A percentile compares a stretch with the other conserved stretches of the same genome.
These are phyloP conservation scores for Pseudovirgaria hyperparasitica DNA, from an alignment of 2,329 filamentous ascomycete genomes.

Conservation along the genomic window DNA sequence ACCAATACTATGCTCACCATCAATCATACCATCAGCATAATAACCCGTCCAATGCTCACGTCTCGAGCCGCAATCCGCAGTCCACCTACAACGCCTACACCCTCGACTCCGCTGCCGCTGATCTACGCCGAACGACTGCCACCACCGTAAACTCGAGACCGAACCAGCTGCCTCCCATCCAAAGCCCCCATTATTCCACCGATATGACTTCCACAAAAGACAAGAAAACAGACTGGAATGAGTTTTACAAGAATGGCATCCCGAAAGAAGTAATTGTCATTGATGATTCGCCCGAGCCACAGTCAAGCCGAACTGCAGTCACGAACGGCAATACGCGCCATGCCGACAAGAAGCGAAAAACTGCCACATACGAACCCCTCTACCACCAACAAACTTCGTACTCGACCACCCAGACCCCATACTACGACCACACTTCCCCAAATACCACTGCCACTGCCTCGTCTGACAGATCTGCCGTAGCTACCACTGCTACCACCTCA, in stretches of 20 bases:
- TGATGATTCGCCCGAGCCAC: constrained; percentile 25
- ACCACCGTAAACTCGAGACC: constrained; percentile 19
- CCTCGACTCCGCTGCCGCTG: constrained; percentile 21
- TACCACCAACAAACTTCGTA: constrained; percentile 60
- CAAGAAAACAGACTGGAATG: constrained; percentile 24
- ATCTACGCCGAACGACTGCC: constrained; percentile 24
- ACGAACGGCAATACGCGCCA: constrained; percentile 38
- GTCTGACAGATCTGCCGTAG: constrained; percentile 66
- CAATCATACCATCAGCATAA: constrained; percentile 20
- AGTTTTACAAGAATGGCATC: constrained; percentile 31
- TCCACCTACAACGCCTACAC: constrained; percentile 27
- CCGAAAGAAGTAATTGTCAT: constrained; percentile 41
- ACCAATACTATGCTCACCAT: constrained; percentile 28
- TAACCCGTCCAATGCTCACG: constrained; percentile 18
- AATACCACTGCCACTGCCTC: constrained; percentile 65
- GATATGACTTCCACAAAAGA: constrained; percentile 14
- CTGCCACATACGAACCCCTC: constrained; percentile 53
- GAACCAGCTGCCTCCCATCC: constrained; percentile 19
- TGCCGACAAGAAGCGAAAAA: constrained; percentile 63
- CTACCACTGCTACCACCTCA: constrained; percentile 84
- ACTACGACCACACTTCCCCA: constrained; percentile 51
- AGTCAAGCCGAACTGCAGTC: constrained; percentile 10
- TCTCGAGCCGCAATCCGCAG: constrained; percentile 18
- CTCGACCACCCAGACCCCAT: constrained; percentile 61
- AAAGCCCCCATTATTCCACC: constrained; percentile 10